Evolutionary conservation across 306 rosid genomes (phyloP).

Genomic region (Begonia loranthoides): DNA sequence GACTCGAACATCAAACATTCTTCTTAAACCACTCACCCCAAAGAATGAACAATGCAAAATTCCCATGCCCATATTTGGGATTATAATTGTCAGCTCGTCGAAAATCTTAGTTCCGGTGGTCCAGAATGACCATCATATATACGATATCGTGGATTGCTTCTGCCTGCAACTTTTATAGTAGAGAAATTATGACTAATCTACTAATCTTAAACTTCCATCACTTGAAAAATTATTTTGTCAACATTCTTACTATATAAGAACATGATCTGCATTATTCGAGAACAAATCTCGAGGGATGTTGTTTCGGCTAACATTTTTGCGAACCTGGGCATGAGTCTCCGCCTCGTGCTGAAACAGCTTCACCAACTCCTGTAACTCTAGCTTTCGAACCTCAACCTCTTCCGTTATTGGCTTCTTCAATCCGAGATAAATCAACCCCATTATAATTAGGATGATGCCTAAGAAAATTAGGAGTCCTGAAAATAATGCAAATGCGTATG

Average conservation of each 20-base stretch:
- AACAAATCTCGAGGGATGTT: constrained; percentile 56
- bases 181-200: too few relatives aligned
- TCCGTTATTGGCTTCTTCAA: constrained; percentile 42
- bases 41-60: too few relatives aligned
- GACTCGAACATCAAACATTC: too few relatives aligned
- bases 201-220: background rate
- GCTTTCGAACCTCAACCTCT: constrained; percentile 63
- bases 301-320: constrained; percentile 32
- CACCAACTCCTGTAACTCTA: constrained; percentile 69
- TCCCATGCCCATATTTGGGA: too few relatives aligned
- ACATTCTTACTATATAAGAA: constrained; percentile 19
- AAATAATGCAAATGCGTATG: constrained; percentile 78
- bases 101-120: background rate
- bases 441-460: constrained; percentile 39
- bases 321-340: constrained; percentile 75
- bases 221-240: background rate
- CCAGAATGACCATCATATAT: background rate
- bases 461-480: constrained; percentile 39
- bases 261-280: constrained; percentile 16
- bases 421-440: constrained; percentile 65
- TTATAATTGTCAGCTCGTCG: background rate
- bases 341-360: constrained; percentile 88
- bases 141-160: background rate
- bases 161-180: background rate
- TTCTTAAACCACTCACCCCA: too few relatives aligned